Evolutionary conservation across 2,329 filamentous ascomycete species (phyloP).

Genomic region (Macroventuria anomochaeta): DNA sequence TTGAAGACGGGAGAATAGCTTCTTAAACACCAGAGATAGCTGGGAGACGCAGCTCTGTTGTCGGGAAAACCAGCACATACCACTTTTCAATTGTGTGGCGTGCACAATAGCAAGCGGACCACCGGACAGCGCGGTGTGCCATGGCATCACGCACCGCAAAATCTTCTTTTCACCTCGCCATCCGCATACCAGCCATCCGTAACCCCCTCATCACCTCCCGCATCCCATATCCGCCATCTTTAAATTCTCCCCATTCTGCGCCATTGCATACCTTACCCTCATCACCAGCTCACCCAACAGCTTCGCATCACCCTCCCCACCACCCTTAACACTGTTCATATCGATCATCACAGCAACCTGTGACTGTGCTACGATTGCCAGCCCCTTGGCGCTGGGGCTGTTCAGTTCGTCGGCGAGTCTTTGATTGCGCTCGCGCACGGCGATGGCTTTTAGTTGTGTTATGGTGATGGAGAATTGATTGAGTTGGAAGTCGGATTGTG

Average conservation of each 20-base stretch:
- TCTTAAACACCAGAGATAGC: background rate
- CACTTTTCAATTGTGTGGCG: background rate
- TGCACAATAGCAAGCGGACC: background rate
- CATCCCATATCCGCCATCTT: constrained; percentile 5
- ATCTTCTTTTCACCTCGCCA: background rate
- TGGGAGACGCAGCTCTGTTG: background rate
- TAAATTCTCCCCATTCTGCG: constrained; percentile 27
- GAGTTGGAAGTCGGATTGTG: constrained; percentile 19
- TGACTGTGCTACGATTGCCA: constrained; percentile 23
- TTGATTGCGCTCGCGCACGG: constrained; percentile 29
- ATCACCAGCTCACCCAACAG: constrained; percentile 21
- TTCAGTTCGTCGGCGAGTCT: constrained; percentile 24
- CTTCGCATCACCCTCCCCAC: constrained; percentile 1
- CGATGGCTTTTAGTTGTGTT: constrained; percentile 28
- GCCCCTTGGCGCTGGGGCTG: constrained; percentile 22
- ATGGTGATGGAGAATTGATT: constrained; percentile 11
- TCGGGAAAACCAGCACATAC: too few relatives aligned
- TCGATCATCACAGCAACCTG: constrained; percentile 27
- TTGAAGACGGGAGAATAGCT: background rate
- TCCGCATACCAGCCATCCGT: background rate
- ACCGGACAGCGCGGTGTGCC: background rate
- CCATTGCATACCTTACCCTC: constrained; percentile 25
- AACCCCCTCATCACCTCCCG: background rate
- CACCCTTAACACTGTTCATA: constrained; percentile 17
- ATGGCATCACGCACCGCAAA: background rate